Evolutionary conservation across 2,329 filamentous ascomycete genomes (phyloP), one percentile per base, ranked within the genome.

Genomic region (Esteya vermicola): DNA sequence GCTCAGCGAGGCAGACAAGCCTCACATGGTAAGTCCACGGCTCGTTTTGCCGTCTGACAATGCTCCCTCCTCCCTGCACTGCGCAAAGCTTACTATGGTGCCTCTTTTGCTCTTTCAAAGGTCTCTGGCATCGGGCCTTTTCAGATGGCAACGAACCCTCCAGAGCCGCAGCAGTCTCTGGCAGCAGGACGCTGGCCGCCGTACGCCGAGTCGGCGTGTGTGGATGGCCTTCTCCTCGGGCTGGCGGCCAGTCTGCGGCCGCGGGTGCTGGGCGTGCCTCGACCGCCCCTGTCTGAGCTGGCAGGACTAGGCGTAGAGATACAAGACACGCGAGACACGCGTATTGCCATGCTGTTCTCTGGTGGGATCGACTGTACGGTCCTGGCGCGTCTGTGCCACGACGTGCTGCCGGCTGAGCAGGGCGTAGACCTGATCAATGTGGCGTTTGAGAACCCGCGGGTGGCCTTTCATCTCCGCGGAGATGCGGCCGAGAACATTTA

Each of bases 281-380:
- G 64, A 34, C 75, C 56, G 52, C 21, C 36, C 1, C 7, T 10
- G 16, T 9, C 21, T 3, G 6, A 42, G 42, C 20, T 33, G 43
- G 32, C 37, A 36, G n/a, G n/a, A n/a, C n/a, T n/a, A n/a, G n/a
- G n/a, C n/a, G n/a, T n/a, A n/a, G n/a, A n/a, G 14, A n/a, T 14
- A 14, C 6, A n/a, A n/a, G 28, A 16, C 28, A 7, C 14, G 26
- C 26, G n/a, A 27, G 61, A 68, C 46, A 64, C 71, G 16, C 70
- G 70, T 40, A 58, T 94, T 13, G 86, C 85, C 1, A 67, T 98
- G 1, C 65, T 98, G 0, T 98, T 96, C 57, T 98, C 91, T 0
- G 91, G 91, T 3, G 91, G 91, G 0, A 70, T 98, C 7, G 91
- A 98, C 57, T 96, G 91, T 54, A 89, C 88, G 0, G 67, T 95